Evolutionary conservation across 768 basidiomycete species (phyloP), one percentile per base, ranked within the genome.

Genomic region (Termitomyces sp.): DNA sequence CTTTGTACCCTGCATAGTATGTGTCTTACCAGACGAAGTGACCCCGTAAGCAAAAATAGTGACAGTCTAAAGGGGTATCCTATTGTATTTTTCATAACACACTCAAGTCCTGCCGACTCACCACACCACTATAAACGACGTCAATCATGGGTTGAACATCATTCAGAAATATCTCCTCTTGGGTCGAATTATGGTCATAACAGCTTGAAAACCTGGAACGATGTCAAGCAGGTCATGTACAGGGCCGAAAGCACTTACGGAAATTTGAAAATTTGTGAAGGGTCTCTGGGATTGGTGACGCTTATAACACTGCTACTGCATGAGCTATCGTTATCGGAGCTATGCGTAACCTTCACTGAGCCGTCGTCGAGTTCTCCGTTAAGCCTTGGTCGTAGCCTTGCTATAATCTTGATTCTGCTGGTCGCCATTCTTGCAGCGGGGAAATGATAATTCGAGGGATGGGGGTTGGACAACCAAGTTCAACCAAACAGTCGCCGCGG

Each of bases 1-100:
- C 37, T 71, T 78, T 7, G 79, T 84, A 37, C 93, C 93, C 72
- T 94, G 92, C 90, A 96, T 95, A 0, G 94, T 96, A 69, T 93
- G 84, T 0, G 92, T 95, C 76, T 94, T 94, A 18, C 92, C 93
- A 5, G 89, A 92, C 1, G 90, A 92, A 10, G 92, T 94, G 13
- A 94, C 92, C 7, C 93, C 93, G 70, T 94, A 94, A 1, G 91
- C 90, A 61, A 94, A 94, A 16, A 94, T 85, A 10, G 92, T 94
- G 4, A 92, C 85, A 0, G 88, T 92, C 89, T 92, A 55, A n/a
- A 20, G 18, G 20, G 13, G 5, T n/a, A 29, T 24, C 27, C 22
- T 24, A 48, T 9, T 31, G 20, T 43, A 2, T 5, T 36, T 18
- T 22, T 22, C 20, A 18, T 31, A 7, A 29, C 14, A 44, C 9